Base-by-base conservation (phyloP, 306 rosid genomes). In the Cicer cuneatum region DNA sequence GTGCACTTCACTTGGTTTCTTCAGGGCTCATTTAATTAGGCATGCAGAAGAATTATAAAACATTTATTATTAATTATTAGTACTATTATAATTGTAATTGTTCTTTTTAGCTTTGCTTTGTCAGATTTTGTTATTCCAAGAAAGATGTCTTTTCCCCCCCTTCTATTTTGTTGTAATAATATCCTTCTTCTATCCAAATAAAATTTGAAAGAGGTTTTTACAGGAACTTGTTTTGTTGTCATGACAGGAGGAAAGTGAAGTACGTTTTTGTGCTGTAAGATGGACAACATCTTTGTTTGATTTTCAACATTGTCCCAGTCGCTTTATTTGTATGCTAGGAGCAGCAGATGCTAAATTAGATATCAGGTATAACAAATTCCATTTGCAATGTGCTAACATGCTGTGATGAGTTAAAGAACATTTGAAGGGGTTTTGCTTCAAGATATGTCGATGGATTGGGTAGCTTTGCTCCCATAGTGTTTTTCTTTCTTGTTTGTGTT, bases 261-360 rank as follows among this genome's bases (percentile, higher is more conserved):
- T 89, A 57, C 82, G 98, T 59, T 91, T 85, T 69, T 93, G 96
- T 73, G 90, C 92, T 71, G 78, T 91, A 41, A 89, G 98, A 85
- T 93, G 98, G 98, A 94, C 95, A 12, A 93, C 92, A 60, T 83
- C 85, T 41, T 82, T 93, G 87, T 93, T 87, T 87, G 91, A 86
- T 75, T 80, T 86, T 77, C 92, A 88, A 64, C 92, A 93, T 71
- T 93, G 97, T 79, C 94, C 98, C 16, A 93, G 97, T 81, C 94
- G 96, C 65, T 93, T 74, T 85, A 83, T 91, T 64, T 93, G 97
- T 81, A 88, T 93, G 90, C 94, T 91, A 72, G 94, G 88, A 69
- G 96, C 85, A 12, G 86, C 94, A 82, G 98, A 93, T 87, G 35
- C 80, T 61, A 91, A 90, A 81, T 85, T 93, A 84, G 98, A 93